Evolutionary conservation across 1,284 basidiomycete genomes (phyloP), one percentile per base, ranked within the genome.

Genomic region (Coniophora puteana): DNA sequence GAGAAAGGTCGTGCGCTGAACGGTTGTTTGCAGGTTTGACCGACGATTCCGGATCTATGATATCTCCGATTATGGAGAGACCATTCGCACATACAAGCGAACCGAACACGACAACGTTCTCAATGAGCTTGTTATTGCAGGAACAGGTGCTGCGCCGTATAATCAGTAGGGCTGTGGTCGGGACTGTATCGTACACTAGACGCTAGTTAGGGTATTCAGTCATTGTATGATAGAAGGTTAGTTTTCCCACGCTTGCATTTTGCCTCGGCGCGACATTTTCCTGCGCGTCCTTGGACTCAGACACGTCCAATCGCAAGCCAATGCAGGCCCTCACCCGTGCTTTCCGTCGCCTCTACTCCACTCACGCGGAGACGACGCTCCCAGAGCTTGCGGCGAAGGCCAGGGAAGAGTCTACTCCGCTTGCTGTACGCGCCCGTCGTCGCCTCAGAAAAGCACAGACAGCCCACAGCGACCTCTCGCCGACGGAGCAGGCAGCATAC

Each of bases 1-100:
- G 10, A 18, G 17, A 24, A 16, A 16, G 32, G 16, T 38, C 32
- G 36, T 14, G 24, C 42, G 17, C 38, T 45, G 20, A 43, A 40
- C 12, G 23, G 44, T 29, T 35, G 12, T 35, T 27, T 30, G 25
- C 39, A 85, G 83, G 4, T 94, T 95, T 56, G 88, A 94, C 58
- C 78, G 91, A n/a, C 76, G 93, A 20, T 92, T 94, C 70, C 73
- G 93, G 6, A 68, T 95, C 33, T 95, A 83, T 61, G 79, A 89
- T 20, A 72, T 95, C 38, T 86, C 83, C 4, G 78, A 93, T 44
- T 97, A 78, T 57, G 94, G 93, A 18, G 91, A 95, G 69, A 89
- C 78, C 4, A 89, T 97, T 54, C 68, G 75, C 54, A 95, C 93
- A 16, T 93, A 88, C 65, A 95, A 96, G 63, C 77, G 85, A n/a